Evolutionary conservation across 495 filamentous ascomycete genomes (phyloP), one percentile per base, ranked within the genome.

Genomic region (Penicillium canariense): DNA sequence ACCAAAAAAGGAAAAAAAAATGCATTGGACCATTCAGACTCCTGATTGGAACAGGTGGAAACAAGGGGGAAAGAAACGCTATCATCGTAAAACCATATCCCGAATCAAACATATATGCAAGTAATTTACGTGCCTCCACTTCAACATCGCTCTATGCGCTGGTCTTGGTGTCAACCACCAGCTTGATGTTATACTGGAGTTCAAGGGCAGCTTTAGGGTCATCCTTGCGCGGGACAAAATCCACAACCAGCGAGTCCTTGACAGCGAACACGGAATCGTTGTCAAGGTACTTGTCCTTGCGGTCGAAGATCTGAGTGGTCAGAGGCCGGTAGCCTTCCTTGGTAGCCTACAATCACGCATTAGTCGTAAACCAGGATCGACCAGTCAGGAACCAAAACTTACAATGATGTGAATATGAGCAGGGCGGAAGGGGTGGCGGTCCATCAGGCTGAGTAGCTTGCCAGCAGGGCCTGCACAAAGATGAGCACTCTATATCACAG

Each of bases 401-500:
- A 87, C 85, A 72, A 91, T 85, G 58, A 93, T 87, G 69, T 95
- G 89, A 58, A 95, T 91, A 64, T 93, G 89, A 32, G 87, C 89
- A 30, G 90, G 89, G 23, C 90, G 77, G 77, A 86, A 89, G n/a
- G 88, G 87, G 69, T 92, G 84, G 15, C 86, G 75, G 57, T 89
- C 86, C 56, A 90, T 77, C 45, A 87, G 57, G 38, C 74, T 50
- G 11, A 80, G 65, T 12, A 80, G 51, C 62, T 74, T 75, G 3
- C 76, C 77, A 15, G 68, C 72, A 7, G 75, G 77, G n/a, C 74
- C 69, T 72, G 45, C 38, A 12, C 17, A 35, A 30, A 22, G 31
- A 34, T 34, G 31, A 8, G 31, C 36, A 22, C 10, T 39, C 18
- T 20, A 7, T 8, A 20, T 18, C 35, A 0, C 5, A 39, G 18